Evolutionary conservation across 495 filamentous ascomycete genomes (phyloP).

Genomic region (Hypoxylon crocopeplum): DNA sequence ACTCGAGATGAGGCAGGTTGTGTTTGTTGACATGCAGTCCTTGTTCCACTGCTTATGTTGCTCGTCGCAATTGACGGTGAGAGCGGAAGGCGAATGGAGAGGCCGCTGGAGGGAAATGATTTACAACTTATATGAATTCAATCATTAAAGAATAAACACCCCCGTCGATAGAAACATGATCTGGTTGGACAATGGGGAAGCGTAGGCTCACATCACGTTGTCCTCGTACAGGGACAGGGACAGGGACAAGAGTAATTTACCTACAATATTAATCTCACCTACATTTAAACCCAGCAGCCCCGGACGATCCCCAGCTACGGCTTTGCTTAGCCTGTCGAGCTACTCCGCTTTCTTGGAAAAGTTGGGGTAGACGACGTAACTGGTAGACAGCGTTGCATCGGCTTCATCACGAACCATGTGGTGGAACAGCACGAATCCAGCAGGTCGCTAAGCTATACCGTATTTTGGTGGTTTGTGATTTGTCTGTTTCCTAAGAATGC

Average conservation of each 20-base stretch:
- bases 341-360: constrained; percentile 46
- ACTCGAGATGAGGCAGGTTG: constrained; percentile 24
- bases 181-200: constrained; percentile 35
- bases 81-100: constrained; percentile 5
- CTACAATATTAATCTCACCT: constrained; percentile 39
- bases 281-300: constrained; percentile 28
- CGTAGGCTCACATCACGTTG: constrained; percentile 28
- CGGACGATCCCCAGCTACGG: constrained; percentile 34
- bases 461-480: constrained; percentile 15
- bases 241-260: not conserved
- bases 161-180: constrained; percentile 29
- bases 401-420: constrained; percentile 32
- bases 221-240: constrained; percentile 10
- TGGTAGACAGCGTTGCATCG: constrained; percentile 28
- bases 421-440: constrained; percentile 32
- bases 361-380: constrained; percentile 41
- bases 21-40: constrained; percentile 24
- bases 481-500: constrained; percentile 12
- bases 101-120: constrained; percentile 22
- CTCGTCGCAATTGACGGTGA: constrained; percentile 34
- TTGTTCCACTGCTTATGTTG: constrained; percentile 12
- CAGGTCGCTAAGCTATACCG: constrained; percentile 21
- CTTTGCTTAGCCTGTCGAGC: constrained; percentile 19
- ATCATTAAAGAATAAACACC: constrained; percentile 29
- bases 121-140: constrained; percentile 35